phyloP scores from a whole-genome alignment of 768 basidiomycete species.

The Brasilioporus rufonigricans region DNA sequence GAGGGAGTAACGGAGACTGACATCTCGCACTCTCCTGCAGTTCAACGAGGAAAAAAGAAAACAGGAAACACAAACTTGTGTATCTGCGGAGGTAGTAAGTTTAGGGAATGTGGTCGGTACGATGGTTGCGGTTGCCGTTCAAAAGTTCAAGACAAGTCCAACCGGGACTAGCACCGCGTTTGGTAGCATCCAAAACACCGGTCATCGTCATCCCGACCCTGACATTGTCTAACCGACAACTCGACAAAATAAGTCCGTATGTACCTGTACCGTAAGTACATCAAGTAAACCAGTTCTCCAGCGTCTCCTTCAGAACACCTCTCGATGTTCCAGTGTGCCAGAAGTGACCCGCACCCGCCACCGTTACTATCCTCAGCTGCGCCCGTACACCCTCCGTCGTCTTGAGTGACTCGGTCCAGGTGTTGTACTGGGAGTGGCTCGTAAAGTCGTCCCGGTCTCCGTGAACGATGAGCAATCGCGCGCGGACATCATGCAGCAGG shows the following conservation, averaged over 20 bases:
- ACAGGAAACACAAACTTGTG: slow-evolving; percentile 14
- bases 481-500: slow-evolving; percentile 44
- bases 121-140: slow-evolving; percentile 27
- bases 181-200: slow-evolving; percentile 4
- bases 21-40: slow-evolving; percentile 25
- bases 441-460: slow-evolving; percentile 78
- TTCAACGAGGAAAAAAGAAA: slow-evolving; percentile 14
- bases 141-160: slow-evolving; percentile 7
- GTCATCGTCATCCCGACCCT: slow-evolving; percentile 4
- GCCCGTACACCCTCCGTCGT: slow-evolving; percentile 22
- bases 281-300: slow-evolving; percentile 22
- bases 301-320: slow-evolving; percentile 15
- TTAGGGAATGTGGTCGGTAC: slow-evolving; percentile 16
- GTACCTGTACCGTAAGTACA: not conserved
- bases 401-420: slow-evolving; percentile 49
- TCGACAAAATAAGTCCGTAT: not conserved
- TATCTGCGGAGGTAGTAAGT: slow-evolving; percentile 5
- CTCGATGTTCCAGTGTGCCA: slow-evolving; percentile 46
- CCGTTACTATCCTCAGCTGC: slow-evolving; percentile 32
- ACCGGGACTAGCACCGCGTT: slow-evolving; percentile 17
- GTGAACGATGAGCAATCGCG: slow-evolving; percentile 60
- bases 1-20: slow-evolving; percentile 20
- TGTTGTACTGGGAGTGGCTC: slow-evolving; percentile 46
- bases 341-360: slow-evolving; percentile 62
- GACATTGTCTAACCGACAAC: slow-evolving; percentile 3